Evolutionary conservation across 164 flowering plant genomes (phyloP).

Genomic region (Nymphaea thermarum): DNA sequence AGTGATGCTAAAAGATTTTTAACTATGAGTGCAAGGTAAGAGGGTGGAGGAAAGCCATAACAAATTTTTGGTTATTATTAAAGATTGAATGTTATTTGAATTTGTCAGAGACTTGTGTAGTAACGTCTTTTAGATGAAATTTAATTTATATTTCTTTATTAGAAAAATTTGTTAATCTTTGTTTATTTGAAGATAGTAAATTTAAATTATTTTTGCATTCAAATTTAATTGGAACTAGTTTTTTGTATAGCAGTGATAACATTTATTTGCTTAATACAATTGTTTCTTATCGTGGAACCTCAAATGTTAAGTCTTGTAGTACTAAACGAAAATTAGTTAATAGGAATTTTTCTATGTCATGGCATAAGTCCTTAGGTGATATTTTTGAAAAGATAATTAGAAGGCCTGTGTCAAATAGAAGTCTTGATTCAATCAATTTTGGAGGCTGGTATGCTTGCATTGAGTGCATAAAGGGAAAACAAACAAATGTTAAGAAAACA

Average conservation of each 20-base stretch:
- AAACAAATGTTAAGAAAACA: neutral
- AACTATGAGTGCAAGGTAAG: no score
- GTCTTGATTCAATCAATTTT: neutral
- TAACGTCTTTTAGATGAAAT: no score
- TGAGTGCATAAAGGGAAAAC: constrained; percentile 2
- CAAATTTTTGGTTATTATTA: no score
- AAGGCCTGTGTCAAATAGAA: neutral
- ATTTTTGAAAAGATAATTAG: constrained; percentile 1
- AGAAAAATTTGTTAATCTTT: no score
- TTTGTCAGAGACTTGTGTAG: no score
- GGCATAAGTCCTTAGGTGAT: constrained; percentile 1
- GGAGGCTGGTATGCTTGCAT: neutral
- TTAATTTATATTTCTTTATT: no score
- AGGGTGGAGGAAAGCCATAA: no score
- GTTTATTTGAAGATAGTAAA: no score
- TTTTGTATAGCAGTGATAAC: neutral
- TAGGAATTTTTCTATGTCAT: neutral
- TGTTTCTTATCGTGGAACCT: neutral
- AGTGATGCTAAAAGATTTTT: no score
- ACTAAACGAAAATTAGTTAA: neutral
- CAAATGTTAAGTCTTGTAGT: neutral
- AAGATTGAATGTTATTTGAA: no score
- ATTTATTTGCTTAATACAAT: constrained; percentile 1
- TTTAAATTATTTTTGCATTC: no score
- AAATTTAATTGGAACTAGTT: no score